Percentiles rank a stretch among this genome's conserved stretches.
Conservation (phyloP, 768 basidiomycete species). For the Boletus rubescentipes region DNA sequence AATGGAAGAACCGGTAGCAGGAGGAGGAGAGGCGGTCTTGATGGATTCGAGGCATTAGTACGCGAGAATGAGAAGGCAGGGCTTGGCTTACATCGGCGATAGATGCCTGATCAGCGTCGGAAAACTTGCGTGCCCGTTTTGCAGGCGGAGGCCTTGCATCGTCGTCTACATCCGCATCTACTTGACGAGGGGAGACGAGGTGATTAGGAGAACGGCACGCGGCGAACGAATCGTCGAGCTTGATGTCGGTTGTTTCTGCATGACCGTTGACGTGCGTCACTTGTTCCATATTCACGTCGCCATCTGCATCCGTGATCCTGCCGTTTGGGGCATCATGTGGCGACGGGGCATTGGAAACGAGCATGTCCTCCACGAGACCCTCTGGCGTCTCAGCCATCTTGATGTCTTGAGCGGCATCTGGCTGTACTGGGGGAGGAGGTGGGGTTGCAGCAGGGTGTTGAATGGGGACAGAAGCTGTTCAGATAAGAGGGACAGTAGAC, state of each 20-base stretch:
- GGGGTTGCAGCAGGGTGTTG: constrained; percentile 47
- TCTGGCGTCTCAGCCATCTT: constrained; percentile 46
- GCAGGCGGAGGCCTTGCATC: constrained; percentile 74
- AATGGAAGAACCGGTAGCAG: constrained; percentile 46
- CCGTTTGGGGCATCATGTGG: constrained; percentile 21
- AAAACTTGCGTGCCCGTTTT: constrained; percentile 74
- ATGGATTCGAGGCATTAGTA: constrained; percentile 45
- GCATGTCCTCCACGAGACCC: constrained; percentile 14
- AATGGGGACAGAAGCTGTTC: constrained; percentile 43
- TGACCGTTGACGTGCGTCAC: constrained; percentile 26
- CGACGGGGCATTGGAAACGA: constrained; percentile 10
- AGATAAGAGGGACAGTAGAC: constrained; percentile 29
- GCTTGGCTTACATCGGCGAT: constrained; percentile 64
- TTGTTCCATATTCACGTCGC: constrained; percentile 34
- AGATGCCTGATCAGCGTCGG: constrained; percentile 74
- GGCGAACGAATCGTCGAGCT: constrained; percentile 33
- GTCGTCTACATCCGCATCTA: constrained; percentile 33
- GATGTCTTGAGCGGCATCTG: constrained; percentile 51
- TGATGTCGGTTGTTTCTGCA: constrained; percentile 4
- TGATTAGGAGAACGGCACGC: constrained; percentile 35
- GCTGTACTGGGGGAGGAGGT: constrained; percentile 44
- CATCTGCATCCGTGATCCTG: constrained; percentile 28
- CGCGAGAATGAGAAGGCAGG: constrained; percentile 49
- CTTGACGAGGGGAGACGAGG: constrained; percentile 31
- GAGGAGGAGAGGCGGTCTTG: constrained; percentile 77